Evolutionary conservation across 1,139 yeast species (phyloP), one percentile per base, ranked within the genome.

Genomic region (Kurtzmaniella natalensis): DNA sequence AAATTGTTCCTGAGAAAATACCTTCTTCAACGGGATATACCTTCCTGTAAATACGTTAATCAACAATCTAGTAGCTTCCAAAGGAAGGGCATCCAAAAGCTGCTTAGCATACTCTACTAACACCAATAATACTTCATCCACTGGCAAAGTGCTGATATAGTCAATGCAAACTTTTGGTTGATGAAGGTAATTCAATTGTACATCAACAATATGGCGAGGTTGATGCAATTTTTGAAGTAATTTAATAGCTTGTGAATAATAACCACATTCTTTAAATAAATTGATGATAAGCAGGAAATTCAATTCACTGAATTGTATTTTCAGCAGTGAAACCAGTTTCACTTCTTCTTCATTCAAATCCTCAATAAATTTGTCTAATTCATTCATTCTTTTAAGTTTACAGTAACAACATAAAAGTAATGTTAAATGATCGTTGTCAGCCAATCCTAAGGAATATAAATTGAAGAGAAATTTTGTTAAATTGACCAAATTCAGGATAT

Each of bases 1-100:
- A 10, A 14, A 15, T 6, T n/a, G n/a, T n/a, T n/a, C 28, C 10
- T 33, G 39, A 5, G 38, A 35, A 11, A 37, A 22, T 20, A 36
- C 35, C 22, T 22, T 11, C 29, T 47, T 48, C 17, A 16, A 17
- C 1, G 92, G 84, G 14, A 59, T 60, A 50, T 81, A 92, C 38
- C 75, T 78, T 0, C 97, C 97, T 0, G 97, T 89, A 53, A 92
- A 92, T 1, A 89, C 83, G 28, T 84, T 83, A 37, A 92, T 89
- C 37, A 89, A 64, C 28, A 92, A 58, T 27, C 81, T 81, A 0
- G 96, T 88, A 0, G 95, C 83, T 40, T 83, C 89, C 39, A 83
- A 74, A 0, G 98, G 97, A 30, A 77, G 61, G 34, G 68, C 56
- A 33, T 83, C 84, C 32, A 92, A 62, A 24, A 92, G 60, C 1